Evolutionary conservation across 1,284 basidiomycete species (phyloP), one percentile per base, ranked within the genome.

Genomic region (Cryptococcus neoformans): DNA sequence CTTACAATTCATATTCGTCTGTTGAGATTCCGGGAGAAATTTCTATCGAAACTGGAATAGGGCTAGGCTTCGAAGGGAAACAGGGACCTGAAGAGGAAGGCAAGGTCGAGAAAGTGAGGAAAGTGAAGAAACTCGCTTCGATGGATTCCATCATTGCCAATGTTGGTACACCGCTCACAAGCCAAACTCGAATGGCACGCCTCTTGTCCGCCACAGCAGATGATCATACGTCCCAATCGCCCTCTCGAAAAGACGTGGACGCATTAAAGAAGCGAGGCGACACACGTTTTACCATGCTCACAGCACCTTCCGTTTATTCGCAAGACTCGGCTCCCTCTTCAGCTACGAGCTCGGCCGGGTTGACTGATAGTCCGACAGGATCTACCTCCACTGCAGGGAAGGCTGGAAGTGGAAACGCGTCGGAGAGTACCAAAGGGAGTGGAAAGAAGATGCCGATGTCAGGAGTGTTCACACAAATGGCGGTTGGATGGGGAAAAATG

Each of bases 221-320:
- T 11, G 54, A 60, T 37, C 8, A 16, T 16, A 9, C n/a, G 3
- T 6, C 16, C 14, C 14, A 10, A 12, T 10, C 36, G n/a, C n/a
- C 16, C 14, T 40, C 47, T 6, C 47, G 34, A 36, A 36, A 48
- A n/a, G 61, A 62, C 14, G 62, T 60, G 21, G 21, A 21, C 21
- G 21, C 21, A 21, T 21, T 21, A 21, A 21, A 21, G 21, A 21
- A 21, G 21, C 21, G 21, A 21, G 21, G 21, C 21, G 21, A 21
- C 21, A 21, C 21, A 38, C 58, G 66, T 10, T 66, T 62, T 47
- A 66, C 63, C 7, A 63, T 56, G 42, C 50, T 60, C 49, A 62
- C 64, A 5, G 54, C 59, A 8, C 58, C 65, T 4, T 68, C 65
- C 5, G 42, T 60, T 4, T 74, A 69, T 54, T 67, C 58, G 9